A percentile compares a stretch with the other conserved stretches of the same genome.
phyloP scores from a whole-genome alignment of 805 yeast genomes.

The Schizosaccharomyces japonicus region DNA sequence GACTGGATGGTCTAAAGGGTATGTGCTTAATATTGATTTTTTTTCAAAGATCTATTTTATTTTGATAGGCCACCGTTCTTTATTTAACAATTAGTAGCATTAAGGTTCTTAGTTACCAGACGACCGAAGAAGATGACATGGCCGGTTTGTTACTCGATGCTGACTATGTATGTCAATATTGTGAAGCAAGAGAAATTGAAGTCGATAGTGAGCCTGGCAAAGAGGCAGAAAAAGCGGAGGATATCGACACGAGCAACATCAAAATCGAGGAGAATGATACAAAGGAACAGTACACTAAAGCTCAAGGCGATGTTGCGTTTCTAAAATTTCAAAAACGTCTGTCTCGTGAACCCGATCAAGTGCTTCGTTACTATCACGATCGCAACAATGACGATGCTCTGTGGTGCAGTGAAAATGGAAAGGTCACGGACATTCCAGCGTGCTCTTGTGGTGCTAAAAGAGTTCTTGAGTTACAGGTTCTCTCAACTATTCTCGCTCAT shows the following conservation, averaged over 20 bases:
- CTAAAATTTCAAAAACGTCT: neutral
- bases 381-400: neutral
- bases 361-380: neutral
- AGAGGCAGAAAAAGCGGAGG: neutral
- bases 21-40: too few species aligned
- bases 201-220: neutral
- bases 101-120: neutral
- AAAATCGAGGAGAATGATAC: neutral
- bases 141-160: neutral
- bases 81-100: neutral
- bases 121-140: neutral
- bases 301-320: neutral
- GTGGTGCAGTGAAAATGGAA: neutral
- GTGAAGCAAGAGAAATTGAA: neutral
- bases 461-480: neutral
- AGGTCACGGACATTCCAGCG: neutral
- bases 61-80: too few species aligned
- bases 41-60: too few species aligned
- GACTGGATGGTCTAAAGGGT: neutral
- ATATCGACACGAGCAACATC: neutral
- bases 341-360: neutral
- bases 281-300: neutral
- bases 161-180: neutral
- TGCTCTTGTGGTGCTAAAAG: slow-evolving; percentile 1
- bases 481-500: neutral